Evolutionary conservation across 768 basidiomycete species (phyloP).

Genomic region (Stropharia rugosoannulata): DNA sequence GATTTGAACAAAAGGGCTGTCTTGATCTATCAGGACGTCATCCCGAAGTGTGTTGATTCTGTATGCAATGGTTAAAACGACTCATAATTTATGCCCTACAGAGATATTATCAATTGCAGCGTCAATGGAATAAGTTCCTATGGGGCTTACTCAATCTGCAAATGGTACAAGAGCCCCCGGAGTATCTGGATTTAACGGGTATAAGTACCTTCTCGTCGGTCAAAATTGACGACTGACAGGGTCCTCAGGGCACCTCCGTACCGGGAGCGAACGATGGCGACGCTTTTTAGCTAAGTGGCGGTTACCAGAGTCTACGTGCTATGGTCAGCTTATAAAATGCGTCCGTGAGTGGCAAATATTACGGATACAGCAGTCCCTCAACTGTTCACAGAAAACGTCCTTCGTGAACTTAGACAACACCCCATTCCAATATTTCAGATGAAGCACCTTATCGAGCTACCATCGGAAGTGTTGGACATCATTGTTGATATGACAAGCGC

Average conservation of each 20-base stretch:
- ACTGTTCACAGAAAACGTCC: constrained; percentile 13
- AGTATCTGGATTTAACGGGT: constrained; percentile 7
- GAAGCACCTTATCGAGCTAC: constrained; percentile 15
- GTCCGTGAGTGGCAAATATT: constrained; percentile 13
- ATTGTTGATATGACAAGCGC: constrained; percentile 13
- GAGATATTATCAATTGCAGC: constrained; percentile 22
- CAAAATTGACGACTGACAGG: background rate
- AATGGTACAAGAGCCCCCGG: constrained; percentile 5
- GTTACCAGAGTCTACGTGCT: constrained; percentile 16
- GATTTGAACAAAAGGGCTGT: constrained; percentile 12
- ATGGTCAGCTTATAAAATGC: constrained; percentile 16
- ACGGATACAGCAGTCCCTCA: background rate
- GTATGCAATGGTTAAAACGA: background rate
- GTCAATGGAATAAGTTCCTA: constrained; percentile 21
- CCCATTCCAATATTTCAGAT: constrained; percentile 20
- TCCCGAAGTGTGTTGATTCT: constrained; percentile 11
- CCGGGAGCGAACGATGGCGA: constrained; percentile 14
- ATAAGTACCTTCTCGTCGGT: background rate
- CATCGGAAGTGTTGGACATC: constrained; percentile 20
- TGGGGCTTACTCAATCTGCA: constrained; percentile 16
- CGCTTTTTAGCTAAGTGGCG: constrained; percentile 22
- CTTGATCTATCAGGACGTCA: constrained; percentile 25
- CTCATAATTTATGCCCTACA: constrained; percentile 1
- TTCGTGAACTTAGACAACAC: constrained; percentile 17
- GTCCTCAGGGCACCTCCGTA: background rate